Evolutionary conservation across 228 moss, liverwort and hornwort genomes (phyloP), one percentile per base, ranked within the genome.

Genomic region (Sphagnum magellanicum): DNA sequence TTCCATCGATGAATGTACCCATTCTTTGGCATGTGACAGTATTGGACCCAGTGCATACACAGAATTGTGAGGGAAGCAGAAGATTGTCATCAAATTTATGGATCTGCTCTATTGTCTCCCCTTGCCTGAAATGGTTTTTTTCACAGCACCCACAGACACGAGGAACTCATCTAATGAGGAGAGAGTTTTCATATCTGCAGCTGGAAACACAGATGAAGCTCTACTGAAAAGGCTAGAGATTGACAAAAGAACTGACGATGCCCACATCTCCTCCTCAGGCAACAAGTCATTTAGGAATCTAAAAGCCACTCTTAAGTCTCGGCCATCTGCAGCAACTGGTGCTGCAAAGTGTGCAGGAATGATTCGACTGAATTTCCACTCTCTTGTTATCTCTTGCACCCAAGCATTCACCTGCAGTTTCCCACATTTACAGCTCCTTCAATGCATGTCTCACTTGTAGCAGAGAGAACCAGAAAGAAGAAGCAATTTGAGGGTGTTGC

Each of bases 111-210:
- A 87, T 46, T 73, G 70, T 49, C 81, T 76, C 4, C 83, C 75
- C 75, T 81, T 93, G 12, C 93, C 93, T 15, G 82, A 83, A 15
- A 92, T 79, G 4, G 98, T 98, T 76, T 92, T 92, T 49, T 81
- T 86, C 6, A 98, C 98, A 51, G 94, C 98, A 13, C 98, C 90
- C 15, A 90, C 74, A 5, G 89, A 90, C 6, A 98, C 98, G 59
- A 98, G 70, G 67, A 98, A 94, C 64, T 87, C 75, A 61, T 98
- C 98, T 0, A 98, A 79, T 10, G 98, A 92, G 52, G 92, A 93
- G 5, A 98, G 82, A 52, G 98, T 98, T 76, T 89, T 92, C 98
- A 98, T 98, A 67, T 98, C 98, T 32, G 93, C 98, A 10, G 87
- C 84, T 52, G 94, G 89, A 67, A 90, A 83, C 53, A 74, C 84